These are phyloP conservation scores for Casuarina glauca DNA, from an alignment of 306 rosid species.

Conservation along the genomic window DNA sequence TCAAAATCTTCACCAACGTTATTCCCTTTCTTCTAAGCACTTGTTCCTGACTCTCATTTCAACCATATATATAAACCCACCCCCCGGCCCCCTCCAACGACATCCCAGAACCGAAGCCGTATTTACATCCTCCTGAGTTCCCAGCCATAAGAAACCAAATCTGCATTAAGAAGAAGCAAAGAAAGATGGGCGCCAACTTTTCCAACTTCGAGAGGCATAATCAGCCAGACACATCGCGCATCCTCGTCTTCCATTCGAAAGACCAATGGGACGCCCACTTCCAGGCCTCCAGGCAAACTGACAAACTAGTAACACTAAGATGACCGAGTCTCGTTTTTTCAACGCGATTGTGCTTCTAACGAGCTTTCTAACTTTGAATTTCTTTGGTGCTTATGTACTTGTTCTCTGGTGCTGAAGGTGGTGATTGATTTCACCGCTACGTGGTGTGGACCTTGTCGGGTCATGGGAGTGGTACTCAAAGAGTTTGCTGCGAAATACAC, in stretches of 20 bases:
- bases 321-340: not conserved
- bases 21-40: not conserved
- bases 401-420: slow-evolving; percentile 41
- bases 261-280: slow-evolving; percentile 59
- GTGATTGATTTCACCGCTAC: slow-evolving; percentile 79
- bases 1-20: too few relatives aligned
- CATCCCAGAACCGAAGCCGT: not conserved
- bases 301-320: slow-evolving; percentile 64
- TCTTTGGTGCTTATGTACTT: not conserved
- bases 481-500: slow-evolving; percentile 53
- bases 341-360: too few relatives aligned
- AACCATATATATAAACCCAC: not conserved
- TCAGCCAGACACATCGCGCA: slow-evolving; percentile 26
- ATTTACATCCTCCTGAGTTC: not conserved
- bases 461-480: slow-evolving; percentile 58
- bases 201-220: slow-evolving; percentile 28
- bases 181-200: slow-evolving; percentile 45
- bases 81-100: not conserved
- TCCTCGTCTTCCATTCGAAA: slow-evolving; percentile 47
- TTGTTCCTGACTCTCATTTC: too few relatives aligned
- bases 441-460: slow-evolving; percentile 84
- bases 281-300: slow-evolving; percentile 42
- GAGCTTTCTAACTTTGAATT: too few relatives aligned
- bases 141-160: not conserved
- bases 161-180: not conserved